A percentile compares a stretch with the other conserved stretches of the same genome.
Evolutionary conservation across 179 eudicot genomes (phyloP).

Genomic region (Beta lomatogona): DNA sequence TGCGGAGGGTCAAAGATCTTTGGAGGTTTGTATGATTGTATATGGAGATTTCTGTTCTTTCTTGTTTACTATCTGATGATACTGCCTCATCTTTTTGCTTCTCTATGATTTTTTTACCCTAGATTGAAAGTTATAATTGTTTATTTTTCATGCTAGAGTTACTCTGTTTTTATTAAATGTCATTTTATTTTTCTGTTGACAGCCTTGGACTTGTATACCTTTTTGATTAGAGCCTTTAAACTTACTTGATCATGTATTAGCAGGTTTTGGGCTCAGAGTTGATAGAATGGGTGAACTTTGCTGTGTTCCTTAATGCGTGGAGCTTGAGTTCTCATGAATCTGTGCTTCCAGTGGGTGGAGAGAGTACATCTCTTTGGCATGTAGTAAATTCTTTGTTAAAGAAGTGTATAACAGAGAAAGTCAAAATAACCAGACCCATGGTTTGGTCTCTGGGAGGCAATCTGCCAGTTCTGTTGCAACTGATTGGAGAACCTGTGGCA

Average conservation of each 20-base stretch:
- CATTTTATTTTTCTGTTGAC: neutral
- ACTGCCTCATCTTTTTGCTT: neutral
- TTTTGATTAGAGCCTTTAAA: neutral
- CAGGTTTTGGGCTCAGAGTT: constrained; percentile 66
- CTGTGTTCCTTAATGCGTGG: constrained; percentile 86
- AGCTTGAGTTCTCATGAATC: constrained; percentile 56
- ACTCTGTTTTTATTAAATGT: neutral
- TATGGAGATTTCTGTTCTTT: neutral
- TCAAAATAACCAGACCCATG: constrained; percentile 43
- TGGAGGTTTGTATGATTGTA: constrained; percentile 50
- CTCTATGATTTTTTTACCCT: neutral
- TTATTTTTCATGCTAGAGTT: too few relatives aligned
- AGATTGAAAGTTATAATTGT: neutral
- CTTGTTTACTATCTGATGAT: constrained; percentile 4
- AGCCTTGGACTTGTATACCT: neutral
- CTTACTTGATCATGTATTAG: neutral
- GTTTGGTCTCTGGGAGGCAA: constrained; percentile 57
- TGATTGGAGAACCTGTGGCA: constrained; percentile 81
- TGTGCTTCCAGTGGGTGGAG: constrained; percentile 34
- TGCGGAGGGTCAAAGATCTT: constrained; percentile 50
- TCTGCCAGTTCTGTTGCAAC: constrained; percentile 62
- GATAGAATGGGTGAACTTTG: constrained; percentile 82
- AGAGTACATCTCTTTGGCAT: constrained; percentile 51
- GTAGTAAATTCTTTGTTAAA: constrained; percentile 54
- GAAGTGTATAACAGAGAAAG: constrained; percentile 47